phyloP scores from a whole-genome alignment of 2,329 filamentous ascomycete genomes.

The Hypoxylon sp. region DNA sequence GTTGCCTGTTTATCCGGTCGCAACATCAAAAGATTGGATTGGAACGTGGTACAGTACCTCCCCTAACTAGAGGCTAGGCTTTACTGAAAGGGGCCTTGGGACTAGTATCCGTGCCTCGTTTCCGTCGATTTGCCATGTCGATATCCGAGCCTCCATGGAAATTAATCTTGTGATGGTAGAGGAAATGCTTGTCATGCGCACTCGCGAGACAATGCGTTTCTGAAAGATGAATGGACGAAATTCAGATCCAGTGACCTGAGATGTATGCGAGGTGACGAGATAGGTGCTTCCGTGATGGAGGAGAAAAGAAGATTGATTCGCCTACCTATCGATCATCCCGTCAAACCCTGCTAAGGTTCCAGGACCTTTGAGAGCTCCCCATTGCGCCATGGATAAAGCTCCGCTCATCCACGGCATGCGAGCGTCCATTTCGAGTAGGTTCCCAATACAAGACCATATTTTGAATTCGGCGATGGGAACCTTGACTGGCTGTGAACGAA shows the following conservation, averaged over 20 bases:
- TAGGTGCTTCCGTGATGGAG: conserved; percentile 37
- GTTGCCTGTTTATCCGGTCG: conserved; percentile 37
- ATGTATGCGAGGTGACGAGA: conserved; percentile 60
- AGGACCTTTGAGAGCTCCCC: conserved; percentile 78
- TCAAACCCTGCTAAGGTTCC: conserved; percentile 80
- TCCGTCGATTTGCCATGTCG: conserved; percentile 36
- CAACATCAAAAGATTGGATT: conserved; percentile 28
- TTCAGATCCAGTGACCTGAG: conserved; percentile 61
- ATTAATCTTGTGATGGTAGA: conserved; percentile 41
- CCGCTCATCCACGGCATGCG: conserved; percentile 95
- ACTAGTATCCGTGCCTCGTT: conserved; percentile 25
- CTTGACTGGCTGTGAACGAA: conserved; percentile 53
- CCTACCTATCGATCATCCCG: conserved; percentile 92
- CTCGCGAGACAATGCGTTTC: conserved; percentile 50
- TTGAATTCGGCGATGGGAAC: conserved; percentile 82
- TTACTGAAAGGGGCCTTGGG: conserved; percentile 33
- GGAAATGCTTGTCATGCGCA: conserved; percentile 49
- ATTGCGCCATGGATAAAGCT: conserved; percentile 80
- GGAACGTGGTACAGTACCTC: conserved; percentile 33
- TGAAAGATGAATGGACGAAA: conserved; percentile 56
- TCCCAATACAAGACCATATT: conserved; percentile 79
- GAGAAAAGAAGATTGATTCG: conserved; percentile 53
- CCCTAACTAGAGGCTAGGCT: conserved; percentile 19
- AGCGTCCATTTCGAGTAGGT: conserved; percentile 77
- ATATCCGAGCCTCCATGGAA: conserved; percentile 38